phyloP scores from a whole-genome alignment of 1,284 basidiomycete species.

The Meripilus lineatus region DNA sequence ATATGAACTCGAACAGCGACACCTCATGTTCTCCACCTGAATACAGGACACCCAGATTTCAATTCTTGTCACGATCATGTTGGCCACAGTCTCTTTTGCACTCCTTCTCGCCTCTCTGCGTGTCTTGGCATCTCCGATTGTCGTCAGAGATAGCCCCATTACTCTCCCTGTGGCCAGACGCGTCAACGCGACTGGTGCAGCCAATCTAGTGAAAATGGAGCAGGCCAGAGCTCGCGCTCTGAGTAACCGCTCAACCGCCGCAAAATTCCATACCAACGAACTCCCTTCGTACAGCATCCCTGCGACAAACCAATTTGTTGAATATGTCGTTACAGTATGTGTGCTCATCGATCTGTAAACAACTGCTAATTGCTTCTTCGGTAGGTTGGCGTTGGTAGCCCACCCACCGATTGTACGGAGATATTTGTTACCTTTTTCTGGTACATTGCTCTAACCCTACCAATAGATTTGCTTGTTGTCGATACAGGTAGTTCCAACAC shows the following conservation, averaged over 20 bases:
- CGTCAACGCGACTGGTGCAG: slow-evolving; percentile 8
- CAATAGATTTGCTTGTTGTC: background rate
- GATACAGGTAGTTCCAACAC: slow-evolving; percentile 39
- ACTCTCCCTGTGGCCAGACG: slow-evolving; percentile 11
- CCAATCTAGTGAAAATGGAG: slow-evolving; percentile 8
- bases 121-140: slow-evolving; percentile 7
- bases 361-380: background rate
- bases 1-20: too few species aligned
- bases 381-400: slow-evolving; percentile 10
- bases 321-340: slow-evolving; percentile 14
- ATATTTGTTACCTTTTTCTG: background rate
- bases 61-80: background rate
- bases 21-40: too few species aligned
- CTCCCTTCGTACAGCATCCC: slow-evolving; percentile 9
- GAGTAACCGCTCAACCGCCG: slow-evolving; percentile 1
- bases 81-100: background rate
- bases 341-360: background rate
- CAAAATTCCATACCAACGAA: background rate
- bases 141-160: slow-evolving; percentile 9
- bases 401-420: slow-evolving; percentile 9
- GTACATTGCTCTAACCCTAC: background rate
- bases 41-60: too few species aligned
- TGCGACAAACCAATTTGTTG: slow-evolving; percentile 8
- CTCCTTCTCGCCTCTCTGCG: background rate
- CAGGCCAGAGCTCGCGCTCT: slow-evolving; percentile 9